Base-by-base conservation (phyloP, 805 yeast genomes). In the Zygoascus biomembranicola region DNA sequence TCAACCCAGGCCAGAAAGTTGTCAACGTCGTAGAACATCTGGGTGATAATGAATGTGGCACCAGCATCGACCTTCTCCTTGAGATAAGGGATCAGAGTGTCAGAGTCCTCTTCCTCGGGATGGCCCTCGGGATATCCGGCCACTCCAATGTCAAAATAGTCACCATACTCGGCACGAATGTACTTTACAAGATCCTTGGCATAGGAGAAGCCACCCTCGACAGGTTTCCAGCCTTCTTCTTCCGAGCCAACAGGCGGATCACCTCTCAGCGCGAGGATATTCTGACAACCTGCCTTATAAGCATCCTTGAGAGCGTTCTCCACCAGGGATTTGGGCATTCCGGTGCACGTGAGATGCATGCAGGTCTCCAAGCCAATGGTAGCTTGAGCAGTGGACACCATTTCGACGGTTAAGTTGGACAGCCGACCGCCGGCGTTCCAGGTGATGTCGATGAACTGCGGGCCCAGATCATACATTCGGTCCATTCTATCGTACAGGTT, bases 101-200 rank as follows among this genome's bases (percentile, higher is more conserved):
- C 76, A 8, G 71, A 71, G 53, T 80, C 81, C 19, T 73, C 68
- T 64, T 89, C 95, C 65, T 94, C 99, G 2, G 97, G 90, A 64
- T 90, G 96, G 2, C 97, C 97, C 68, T 94, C 99, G 1, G 99
- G 97, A 67, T 94, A 94, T 2, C 88, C 99, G 9, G 98, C 98
- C 20, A 94, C 95, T 50, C 97, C 99, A 61, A 94, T 90, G 68
- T 85, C 86, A 71, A 94, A 90, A 71, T 90, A 87, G 67, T 86
- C 81, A 31, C 96, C 97, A 64, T 89, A 90, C 58, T 83, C 77
- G 52, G 66, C 65, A 60, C 84, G 81, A 63, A 94, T 94, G 69
- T 92, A 84, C 49, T 67, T 66, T 59, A 94, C 84, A 66, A 94
- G 76, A 69, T 94, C 98, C 65, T 81, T 85, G 26, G 99, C 98